Evolutionary conservation across 2,329 filamentous ascomycete species (phyloP), one percentile per base, ranked within the genome.

Genomic region (Drechmeria coniospora): DNA sequence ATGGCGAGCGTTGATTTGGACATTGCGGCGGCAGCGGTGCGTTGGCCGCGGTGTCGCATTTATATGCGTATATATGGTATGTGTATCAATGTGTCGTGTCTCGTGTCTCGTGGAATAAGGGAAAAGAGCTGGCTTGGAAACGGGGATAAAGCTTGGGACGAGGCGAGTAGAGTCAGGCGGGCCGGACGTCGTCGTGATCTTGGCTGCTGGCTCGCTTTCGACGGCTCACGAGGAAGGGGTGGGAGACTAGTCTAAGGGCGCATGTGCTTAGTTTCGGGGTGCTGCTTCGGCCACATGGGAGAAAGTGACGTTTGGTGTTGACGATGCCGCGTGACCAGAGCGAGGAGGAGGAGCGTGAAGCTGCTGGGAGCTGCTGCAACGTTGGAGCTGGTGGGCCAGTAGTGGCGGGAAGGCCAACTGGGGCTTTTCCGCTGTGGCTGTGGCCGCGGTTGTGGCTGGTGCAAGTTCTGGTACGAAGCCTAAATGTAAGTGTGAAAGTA

Each of bases 1-100:
- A 81, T 64, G 39, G 77, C 78, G 41, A 87, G 39, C 19, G 78
- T 83, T 15, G 74, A 64, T 53, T 86, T 87, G 33, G 80, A 84
- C 80, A 87, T 87, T 25, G 35, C 24, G 18, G 28, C n/a, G 24
- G 25, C 25, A 20, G 30, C 28, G 20, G 35, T 30, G 25, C 29
- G 25, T 24, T 21, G 30, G 30, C 26, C 29, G 23, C 20, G 30
- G 17, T 18, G 30, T 27, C 18, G 32, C 28, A 35, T 35, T 34
- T 42, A 38, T 40, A 32, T 35, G 25, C 8, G 8, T 2, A 21
- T 12, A 18, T n/a, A n/a, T n/a, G n/a, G n/a, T n/a, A n/a, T n/a
- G n/a, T n/a, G n/a, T n/a, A n/a, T n/a, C n/a, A n/a, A n/a, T n/a
- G n/a, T n/a, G n/a, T n/a, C n/a, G n/a, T n/a, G n/a, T n/a, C n/a